Conservation (phyloP, 108 stramenopile genomes). For the Seminavis robusta region DNA sequence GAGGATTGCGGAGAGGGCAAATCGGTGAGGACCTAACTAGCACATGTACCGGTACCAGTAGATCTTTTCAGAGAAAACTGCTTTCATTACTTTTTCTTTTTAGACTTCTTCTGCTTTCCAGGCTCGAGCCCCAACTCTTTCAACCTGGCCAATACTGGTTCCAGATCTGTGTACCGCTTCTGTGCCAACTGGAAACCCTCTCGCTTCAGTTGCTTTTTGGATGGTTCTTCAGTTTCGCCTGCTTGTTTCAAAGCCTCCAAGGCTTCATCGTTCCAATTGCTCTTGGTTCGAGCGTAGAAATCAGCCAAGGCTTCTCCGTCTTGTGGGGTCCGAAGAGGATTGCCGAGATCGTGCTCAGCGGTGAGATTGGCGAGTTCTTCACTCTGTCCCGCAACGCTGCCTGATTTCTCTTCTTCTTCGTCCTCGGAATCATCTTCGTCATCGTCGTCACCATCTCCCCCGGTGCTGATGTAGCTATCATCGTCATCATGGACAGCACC, state of each 20-base stretch:
- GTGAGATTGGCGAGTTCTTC: conserved; percentile 67
- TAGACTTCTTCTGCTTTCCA: conserved; percentile 33
- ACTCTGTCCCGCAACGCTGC: conserved; percentile 38
- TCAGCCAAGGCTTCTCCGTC: conserved; percentile 72
- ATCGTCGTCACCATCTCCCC: conserved; percentile 58
- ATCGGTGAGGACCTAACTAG: too few relatives aligned
- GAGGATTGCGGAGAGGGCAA: too few relatives aligned
- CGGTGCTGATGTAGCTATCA: conserved; percentile 73
- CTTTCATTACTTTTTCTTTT: conserved; percentile 18
- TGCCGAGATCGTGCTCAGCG: conserved; percentile 43
- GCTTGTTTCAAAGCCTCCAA: conserved; percentile 11
- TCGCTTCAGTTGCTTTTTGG: conserved; percentile 74
- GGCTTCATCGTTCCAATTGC: conserved; percentile 54
- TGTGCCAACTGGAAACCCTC: conserved; percentile 74
- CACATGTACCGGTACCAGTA: too few relatives aligned
- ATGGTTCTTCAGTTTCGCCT: conserved; percentile 31
- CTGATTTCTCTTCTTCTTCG: conserved; percentile 39
- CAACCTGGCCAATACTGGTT: conserved; percentile 55
- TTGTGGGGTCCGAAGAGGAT: conserved; percentile 54
- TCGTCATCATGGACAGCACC: conserved; percentile 75
- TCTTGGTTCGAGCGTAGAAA: conserved; percentile 77
- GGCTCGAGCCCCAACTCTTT: conserved; percentile 42
- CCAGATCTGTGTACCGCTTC: conserved; percentile 58
- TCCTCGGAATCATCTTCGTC: conserved; percentile 45
- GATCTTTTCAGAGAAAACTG: not conserved